These are phyloP conservation scores for Talaromyces piceae DNA, from an alignment of 2,329 filamentous ascomycete species.

Conservation along the genomic window DNA sequence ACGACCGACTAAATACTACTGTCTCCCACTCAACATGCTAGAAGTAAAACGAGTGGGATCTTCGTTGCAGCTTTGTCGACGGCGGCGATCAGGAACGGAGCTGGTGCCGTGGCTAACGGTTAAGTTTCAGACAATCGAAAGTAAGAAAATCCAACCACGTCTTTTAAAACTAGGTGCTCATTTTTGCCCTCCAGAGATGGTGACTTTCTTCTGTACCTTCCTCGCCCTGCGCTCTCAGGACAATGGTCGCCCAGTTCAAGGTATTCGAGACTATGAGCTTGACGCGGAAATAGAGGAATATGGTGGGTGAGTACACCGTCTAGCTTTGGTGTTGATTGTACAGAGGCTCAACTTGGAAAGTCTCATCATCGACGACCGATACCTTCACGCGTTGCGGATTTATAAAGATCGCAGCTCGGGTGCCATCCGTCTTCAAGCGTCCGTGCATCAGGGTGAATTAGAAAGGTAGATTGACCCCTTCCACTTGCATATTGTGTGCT, in stretches of 20 bases:
- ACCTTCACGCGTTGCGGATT: slow-evolving; percentile 48
- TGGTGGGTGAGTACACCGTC: slow-evolving; percentile 36
- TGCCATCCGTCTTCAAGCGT: slow-evolving; percentile 51
- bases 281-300: slow-evolving; percentile 42
- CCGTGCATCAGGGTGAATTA: slow-evolving; percentile 45
- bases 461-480: slow-evolving; percentile 31
- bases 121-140: slow-evolving; percentile 49
- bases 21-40: slow-evolving; percentile 44
- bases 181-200: slow-evolving; percentile 38
- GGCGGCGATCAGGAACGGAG: slow-evolving; percentile 28
- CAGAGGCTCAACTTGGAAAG: slow-evolving; percentile 22
- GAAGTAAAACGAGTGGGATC: slow-evolving; percentile 31
- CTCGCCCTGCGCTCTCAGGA: slow-evolving; percentile 54
- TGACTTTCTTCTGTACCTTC: slow-evolving; percentile 51
- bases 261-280: slow-evolving; percentile 45
- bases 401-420: slow-evolving; percentile 46
- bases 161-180: neutral
- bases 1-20: slow-evolving; percentile 39
- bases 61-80: slow-evolving; percentile 33
- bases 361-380: slow-evolving; percentile 45
- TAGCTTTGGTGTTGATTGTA: neutral
- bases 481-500: neutral
- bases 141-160: slow-evolving; percentile 24
- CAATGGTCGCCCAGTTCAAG: slow-evolving; percentile 28
- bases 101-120: slow-evolving; percentile 48